Conservation (phyloP, 768 basidiomycete species). For the Scleroderma bovista region DNA sequence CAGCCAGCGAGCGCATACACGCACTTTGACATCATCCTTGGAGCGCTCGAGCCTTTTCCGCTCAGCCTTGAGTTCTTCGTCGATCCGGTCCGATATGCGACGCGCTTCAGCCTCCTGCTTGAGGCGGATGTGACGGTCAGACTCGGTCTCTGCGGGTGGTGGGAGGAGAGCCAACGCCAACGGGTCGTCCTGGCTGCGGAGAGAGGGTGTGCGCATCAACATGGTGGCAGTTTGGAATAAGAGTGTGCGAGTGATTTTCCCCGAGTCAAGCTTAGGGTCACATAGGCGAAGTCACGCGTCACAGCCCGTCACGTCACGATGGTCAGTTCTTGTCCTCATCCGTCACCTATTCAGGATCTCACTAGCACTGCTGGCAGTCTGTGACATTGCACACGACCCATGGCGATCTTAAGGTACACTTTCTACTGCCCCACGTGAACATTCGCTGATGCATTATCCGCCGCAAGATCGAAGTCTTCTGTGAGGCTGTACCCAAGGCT, state of each 20-base stretch:
- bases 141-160: slow-evolving; percentile 57
- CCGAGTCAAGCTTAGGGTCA: slow-evolving; percentile 5
- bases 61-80: slow-evolving; percentile 71
- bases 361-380: slow-evolving; percentile 49
- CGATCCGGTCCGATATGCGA: slow-evolving; percentile 73
- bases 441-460: neutral
- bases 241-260: neutral
- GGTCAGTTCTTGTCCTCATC: slow-evolving; percentile 18
- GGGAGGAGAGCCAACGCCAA: slow-evolving; percentile 64
- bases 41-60: slow-evolving; percentile 57
- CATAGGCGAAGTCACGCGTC: slow-evolving; percentile 17
- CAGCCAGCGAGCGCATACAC: slow-evolving; percentile 3
- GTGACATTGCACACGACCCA: slow-evolving; percentile 93
- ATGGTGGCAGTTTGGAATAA: slow-evolving; percentile 26
- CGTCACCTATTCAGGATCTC: slow-evolving; percentile 17
- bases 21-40: slow-evolving; percentile 73
- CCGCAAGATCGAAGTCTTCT: slow-evolving; percentile 87
- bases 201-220: slow-evolving; percentile 62
- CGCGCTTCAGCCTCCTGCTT: slow-evolving; percentile 68
- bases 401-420: slow-evolving; percentile 85
- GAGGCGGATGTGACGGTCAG: slow-evolving; percentile 56
- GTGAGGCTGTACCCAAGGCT: slow-evolving; percentile 92
- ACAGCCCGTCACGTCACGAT: slow-evolving; percentile 22
- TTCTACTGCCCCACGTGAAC: neutral
- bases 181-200: slow-evolving; percentile 75